A percentile compares a stretch with the other conserved stretches of the same genome.
phyloP scores from a whole-genome alignment of 331 rosid species.

The Malus hybrid region DNA sequence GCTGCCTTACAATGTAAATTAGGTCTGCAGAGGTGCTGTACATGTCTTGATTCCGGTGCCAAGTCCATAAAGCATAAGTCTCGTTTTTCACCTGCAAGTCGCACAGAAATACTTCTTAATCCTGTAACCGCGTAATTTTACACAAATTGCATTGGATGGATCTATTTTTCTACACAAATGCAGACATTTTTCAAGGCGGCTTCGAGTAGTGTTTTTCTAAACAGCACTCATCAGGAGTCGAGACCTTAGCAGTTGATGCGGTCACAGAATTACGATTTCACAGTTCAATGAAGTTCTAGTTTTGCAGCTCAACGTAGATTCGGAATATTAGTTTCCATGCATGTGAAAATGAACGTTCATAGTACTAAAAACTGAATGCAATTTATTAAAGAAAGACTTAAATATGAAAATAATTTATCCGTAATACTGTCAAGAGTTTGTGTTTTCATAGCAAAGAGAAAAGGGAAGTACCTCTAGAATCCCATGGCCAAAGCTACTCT shows the following conservation, averaged over 20 bases:
- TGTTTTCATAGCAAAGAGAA: neutral
- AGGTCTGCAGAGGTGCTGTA: constrained; percentile 52
- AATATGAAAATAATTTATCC: neutral
- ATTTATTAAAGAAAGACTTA: neutral
- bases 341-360: neutral
- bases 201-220: neutral
- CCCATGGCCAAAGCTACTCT: constrained; percentile 96
- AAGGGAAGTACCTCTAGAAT: constrained; percentile 65
- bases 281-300: neutral
- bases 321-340: neutral
- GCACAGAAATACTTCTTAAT: neutral
- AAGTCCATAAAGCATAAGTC: constrained; percentile 85
- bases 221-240: neutral
- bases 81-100: constrained; percentile 71
- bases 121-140: neutral
- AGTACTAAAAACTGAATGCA: neutral
- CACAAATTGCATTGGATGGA: neutral
- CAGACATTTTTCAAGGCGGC: neutral
- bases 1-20: constrained; percentile 80
- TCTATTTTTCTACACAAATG: neutral
- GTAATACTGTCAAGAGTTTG: neutral
- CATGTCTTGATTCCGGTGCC: constrained; percentile 80
- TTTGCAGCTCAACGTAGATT: too few species aligned
- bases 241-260: neutral
- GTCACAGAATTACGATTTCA: neutral